Evolutionary conservation across 106 monocot genomes (phyloP).

Genomic region (Dactylorhiza incarnata): DNA sequence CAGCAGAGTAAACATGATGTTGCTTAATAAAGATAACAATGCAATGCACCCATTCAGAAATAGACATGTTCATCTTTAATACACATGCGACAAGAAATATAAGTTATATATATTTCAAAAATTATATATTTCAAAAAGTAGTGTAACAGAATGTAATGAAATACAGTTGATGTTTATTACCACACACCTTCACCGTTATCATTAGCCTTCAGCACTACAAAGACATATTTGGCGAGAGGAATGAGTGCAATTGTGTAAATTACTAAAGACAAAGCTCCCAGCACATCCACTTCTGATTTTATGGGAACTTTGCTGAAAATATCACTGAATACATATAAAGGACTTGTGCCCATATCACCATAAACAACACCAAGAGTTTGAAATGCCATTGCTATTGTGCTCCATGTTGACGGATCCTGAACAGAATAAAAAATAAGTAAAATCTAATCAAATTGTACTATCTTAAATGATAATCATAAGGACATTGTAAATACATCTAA

Average conservation of each 20-base stretch:
- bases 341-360: conserved; percentile 94
- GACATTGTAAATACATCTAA: no score
- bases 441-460: neutral
- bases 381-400: conserved; percentile 77
- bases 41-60: neutral
- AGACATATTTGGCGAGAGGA: conserved; percentile 87
- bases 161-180: neutral
- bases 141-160: neutral
- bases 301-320: conserved; percentile 90
- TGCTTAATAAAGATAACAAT: neutral
- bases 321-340: conserved; percentile 90
- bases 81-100: neutral
- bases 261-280: conserved; percentile 85
- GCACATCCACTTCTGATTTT: conserved; percentile 68
- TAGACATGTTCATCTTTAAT: neutral
- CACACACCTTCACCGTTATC: conserved; percentile 85
- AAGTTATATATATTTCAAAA: neutral
- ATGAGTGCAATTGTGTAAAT: conserved; percentile 88
- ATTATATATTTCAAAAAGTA: conserved; percentile 1
- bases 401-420: conserved; percentile 59
- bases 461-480: neutral
- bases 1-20: neutral
- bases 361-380: conserved; percentile 97
- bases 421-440: neutral
- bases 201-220: conserved; percentile 91